Percentiles rank a stretch among this genome's conserved stretches.
Evolutionary conservation across 2,329 filamentous ascomycete genomes (phyloP).

Genomic region (Fusarium algeriense): DNA sequence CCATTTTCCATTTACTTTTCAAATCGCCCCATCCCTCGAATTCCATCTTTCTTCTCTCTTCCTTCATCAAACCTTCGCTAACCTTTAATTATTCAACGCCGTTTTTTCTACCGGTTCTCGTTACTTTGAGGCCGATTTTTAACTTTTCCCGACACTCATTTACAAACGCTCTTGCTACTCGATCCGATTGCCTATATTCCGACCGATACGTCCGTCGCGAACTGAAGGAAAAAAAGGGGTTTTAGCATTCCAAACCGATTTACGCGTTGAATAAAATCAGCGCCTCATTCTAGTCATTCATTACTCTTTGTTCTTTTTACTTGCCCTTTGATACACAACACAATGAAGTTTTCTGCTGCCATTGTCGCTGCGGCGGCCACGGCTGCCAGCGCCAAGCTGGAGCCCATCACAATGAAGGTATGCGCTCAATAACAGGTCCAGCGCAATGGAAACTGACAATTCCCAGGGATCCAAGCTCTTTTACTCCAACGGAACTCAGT

Average conservation of each 20-base stretch:
- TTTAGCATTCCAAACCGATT: slow-evolving; percentile 31
- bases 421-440: slow-evolving; percentile 1
- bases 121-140: slow-evolving; percentile 42
- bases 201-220: slow-evolving; percentile 29
- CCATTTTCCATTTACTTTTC: slow-evolving; percentile 41
- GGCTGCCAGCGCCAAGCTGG: slow-evolving; percentile 57
- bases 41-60: slow-evolving; percentile 28
- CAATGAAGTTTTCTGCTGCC: slow-evolving; percentile 54
- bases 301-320: slow-evolving; percentile 33
- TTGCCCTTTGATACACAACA: slow-evolving; percentile 38
- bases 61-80: slow-evolving; percentile 43
- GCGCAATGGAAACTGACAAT: neutral
- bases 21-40: slow-evolving; percentile 38
- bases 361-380: slow-evolving; percentile 58
- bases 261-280: slow-evolving; percentile 21
- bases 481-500: slow-evolving; percentile 77
- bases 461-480: slow-evolving; percentile 85
- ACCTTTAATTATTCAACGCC: slow-evolving; percentile 43
- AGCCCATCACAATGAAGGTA: slow-evolving; percentile 79
- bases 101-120: slow-evolving; percentile 43
- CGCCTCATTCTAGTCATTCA: slow-evolving; percentile 38
- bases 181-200: slow-evolving; percentile 23
- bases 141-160: slow-evolving; percentile 51
- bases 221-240: slow-evolving; percentile 29
- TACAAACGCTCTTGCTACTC: slow-evolving; percentile 29